Evolutionary conservation across 2,329 filamentous ascomycete genomes (phyloP).

Genomic region (Claviceps quebecensis): DNA sequence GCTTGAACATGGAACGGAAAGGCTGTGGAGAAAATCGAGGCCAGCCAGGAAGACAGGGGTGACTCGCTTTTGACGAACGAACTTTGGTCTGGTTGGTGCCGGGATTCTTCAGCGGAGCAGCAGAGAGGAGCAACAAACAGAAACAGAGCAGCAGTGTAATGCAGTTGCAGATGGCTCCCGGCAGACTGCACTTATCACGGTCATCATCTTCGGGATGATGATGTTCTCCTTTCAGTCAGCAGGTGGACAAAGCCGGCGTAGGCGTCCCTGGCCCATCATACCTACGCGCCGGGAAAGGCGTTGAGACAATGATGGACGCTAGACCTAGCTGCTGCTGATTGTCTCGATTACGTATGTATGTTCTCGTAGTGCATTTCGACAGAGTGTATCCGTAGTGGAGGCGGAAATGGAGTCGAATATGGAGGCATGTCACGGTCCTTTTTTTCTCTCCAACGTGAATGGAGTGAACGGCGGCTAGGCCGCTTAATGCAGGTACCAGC

Average conservation of each 20-base stretch:
- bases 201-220: not conserved
- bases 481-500: not conserved
- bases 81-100: not conserved
- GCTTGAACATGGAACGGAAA: conserved; percentile 1
- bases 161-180: not conserved
- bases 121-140: too few species aligned
- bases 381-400: not conserved
- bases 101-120: not conserved
- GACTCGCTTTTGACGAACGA: not conserved
- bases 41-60: not conserved
- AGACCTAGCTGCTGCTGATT: not conserved
- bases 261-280: not conserved
- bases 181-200: not conserved
- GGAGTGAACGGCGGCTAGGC: not conserved
- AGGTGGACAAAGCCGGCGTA: too few species aligned
- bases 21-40: conserved; percentile 1
- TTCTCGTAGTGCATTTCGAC: not conserved
- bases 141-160: too few species aligned
- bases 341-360: not conserved
- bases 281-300: not conserved
- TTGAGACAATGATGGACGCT: not conserved
- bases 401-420: not conserved
- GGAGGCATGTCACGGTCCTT: not conserved
- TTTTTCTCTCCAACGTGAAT: not conserved
- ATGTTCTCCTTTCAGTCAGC: not conserved